Evolutionary conservation across 1,284 basidiomycete genomes (phyloP), one percentile per base, ranked within the genome.

Genomic region (Phlebopus sp.): DNA sequence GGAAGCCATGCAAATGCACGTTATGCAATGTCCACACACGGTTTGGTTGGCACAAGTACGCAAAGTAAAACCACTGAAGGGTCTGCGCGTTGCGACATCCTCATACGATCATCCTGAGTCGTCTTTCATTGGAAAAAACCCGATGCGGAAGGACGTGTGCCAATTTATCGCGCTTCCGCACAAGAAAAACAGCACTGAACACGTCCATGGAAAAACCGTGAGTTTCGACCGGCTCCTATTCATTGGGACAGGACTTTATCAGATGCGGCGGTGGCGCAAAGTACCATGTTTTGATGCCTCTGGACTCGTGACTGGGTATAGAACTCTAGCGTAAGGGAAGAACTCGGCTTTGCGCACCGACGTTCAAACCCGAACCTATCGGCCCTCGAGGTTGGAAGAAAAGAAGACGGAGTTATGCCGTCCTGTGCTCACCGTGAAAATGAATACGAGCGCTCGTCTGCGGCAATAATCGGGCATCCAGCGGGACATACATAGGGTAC

Each of bases 241-340:
- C 21, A 29, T 42, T 48, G 44, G 47, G 36, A 46, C 37, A 32
- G 29, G 23, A 39, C n/a, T 30, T 35, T 37, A 42, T 55, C 29
- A 5, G 32, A 17, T 39, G 37, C 37, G 37, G 27, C 31, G 6
- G 52, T 46, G 49, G 49, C 43, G 39, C 32, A 38, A 46, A 18
- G 31, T 25, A 21, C n/a, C 18, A 19, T n/a, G 43, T 25, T 27
- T 29, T 36, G 17, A 36, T 15, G 21, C 35, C 35, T 17, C 38
- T 13, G 35, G 7, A 29, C 21, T 18, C 25, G 31, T 42, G 27
- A n/a, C 39, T 21, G 38, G 44, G 21, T 14, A 21, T 29, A 34
- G 25, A 34, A 8, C 31, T 13, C 18, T 19, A 17, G 36, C 18
- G 37, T n/a, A 9, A 39, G 23, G 14, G 27, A n/a, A 25, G 4